Percentiles rank a stretch among this genome's conserved stretches.
Conservation (phyloP, 805 yeast genomes). For the Blastobotrys mokoenaii region DNA sequence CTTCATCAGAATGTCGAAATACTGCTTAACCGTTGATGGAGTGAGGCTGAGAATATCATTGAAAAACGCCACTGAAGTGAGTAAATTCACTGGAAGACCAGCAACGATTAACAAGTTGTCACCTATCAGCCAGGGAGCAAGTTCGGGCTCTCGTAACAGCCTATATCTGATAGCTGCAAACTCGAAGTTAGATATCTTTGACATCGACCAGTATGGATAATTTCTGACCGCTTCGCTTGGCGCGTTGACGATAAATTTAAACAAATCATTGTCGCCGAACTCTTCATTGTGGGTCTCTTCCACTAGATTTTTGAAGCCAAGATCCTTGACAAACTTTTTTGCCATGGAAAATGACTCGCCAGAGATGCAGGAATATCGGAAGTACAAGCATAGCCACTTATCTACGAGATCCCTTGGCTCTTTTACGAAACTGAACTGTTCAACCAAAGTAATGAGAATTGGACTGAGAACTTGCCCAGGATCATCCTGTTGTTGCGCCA, state of each 20-base stretch:
- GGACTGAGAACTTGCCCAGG: slow-evolving; percentile 41
- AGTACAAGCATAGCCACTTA: slow-evolving; percentile 44
- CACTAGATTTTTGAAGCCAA: too few species aligned
- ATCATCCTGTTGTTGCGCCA: slow-evolving; percentile 25
- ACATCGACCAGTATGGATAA: too few species aligned
- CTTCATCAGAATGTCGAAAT: too few species aligned
- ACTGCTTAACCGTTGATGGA: too few species aligned
- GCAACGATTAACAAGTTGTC: too few species aligned
- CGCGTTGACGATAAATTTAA: not conserved
- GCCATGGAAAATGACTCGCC: slow-evolving; percentile 41
- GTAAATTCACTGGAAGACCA: too few species aligned
- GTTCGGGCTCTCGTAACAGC: too few species aligned
- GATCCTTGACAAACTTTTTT: not conserved
- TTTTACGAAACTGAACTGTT: slow-evolving; percentile 57
- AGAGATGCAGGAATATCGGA: slow-evolving; percentile 39
- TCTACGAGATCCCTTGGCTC: slow-evolving; percentile 24
- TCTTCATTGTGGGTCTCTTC: not conserved
- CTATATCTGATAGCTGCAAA: too few species aligned
- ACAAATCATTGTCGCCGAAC: not conserved
- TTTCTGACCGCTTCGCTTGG: not conserved
- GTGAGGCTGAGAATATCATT: too few species aligned
- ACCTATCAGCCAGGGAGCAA: too few species aligned
- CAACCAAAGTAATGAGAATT: slow-evolving; percentile 47
- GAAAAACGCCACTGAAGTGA: too few species aligned
- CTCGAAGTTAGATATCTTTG: too few species aligned